Conservation (phyloP, 768 basidiomycete genomes). For the Terana coerulea region DNA sequence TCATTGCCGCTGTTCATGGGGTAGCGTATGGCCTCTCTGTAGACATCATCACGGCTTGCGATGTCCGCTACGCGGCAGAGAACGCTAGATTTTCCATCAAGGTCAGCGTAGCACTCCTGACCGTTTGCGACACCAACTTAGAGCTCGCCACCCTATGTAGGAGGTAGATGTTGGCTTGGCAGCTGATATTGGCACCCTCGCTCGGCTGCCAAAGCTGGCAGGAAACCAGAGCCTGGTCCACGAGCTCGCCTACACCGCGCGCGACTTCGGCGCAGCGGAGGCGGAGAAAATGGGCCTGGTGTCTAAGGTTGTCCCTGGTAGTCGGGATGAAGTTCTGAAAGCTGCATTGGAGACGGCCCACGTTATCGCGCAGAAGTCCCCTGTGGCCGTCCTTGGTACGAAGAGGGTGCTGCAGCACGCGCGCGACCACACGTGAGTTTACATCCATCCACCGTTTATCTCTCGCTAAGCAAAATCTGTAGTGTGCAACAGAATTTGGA, state of each 20-base stretch:
- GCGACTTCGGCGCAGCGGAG: constrained; percentile 64
- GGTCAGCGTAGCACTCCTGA: constrained; percentile 34
- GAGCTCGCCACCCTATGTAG: constrained; percentile 31
- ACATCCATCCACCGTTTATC: not conserved
- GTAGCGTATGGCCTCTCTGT: constrained; percentile 71
- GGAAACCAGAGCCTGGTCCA: constrained; percentile 69
- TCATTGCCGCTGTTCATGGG: constrained; percentile 81
- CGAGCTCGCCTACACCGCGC: constrained; percentile 75
- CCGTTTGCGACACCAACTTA: no score
- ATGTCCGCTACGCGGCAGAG: constrained; percentile 70
- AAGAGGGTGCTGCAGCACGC: constrained; percentile 79
- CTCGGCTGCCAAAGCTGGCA: constrained; percentile 72
- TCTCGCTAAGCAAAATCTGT: not conserved
- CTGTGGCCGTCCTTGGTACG: constrained; percentile 71
- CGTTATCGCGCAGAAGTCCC: constrained; percentile 70
- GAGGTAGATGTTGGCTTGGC: constrained; percentile 87
- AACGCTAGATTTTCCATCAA: constrained; percentile 69
- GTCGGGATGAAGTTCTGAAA: constrained; percentile 57
- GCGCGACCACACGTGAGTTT: constrained; percentile 67
- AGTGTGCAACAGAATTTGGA: constrained; percentile 45
- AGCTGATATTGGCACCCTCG: constrained; percentile 84
- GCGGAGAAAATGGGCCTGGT: constrained; percentile 71
- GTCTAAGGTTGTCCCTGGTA: constrained; percentile 66
- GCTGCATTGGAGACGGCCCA: constrained; percentile 65
- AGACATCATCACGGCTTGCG: constrained; percentile 73